Evolutionary conservation across 1,284 basidiomycete species (phyloP), one percentile per base, ranked within the genome.

Genomic region (Entoloma clypeatum): DNA sequence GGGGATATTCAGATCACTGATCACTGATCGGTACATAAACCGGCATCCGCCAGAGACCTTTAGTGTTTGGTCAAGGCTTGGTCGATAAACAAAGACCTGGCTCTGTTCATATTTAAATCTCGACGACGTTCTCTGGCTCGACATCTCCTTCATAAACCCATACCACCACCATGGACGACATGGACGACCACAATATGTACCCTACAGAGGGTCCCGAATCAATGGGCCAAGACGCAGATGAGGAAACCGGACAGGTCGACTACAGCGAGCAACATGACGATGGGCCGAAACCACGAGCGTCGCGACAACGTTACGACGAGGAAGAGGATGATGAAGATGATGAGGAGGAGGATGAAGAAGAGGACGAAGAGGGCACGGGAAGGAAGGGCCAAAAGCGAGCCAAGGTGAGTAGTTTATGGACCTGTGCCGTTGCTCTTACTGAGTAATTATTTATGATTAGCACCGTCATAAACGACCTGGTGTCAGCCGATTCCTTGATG

Each of bases 401-500:
- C 45, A 82, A 81, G 68, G 79, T 79, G 38, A 30, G 62, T 52
- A 10, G 34, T 26, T 36, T n/a, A n/a, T n/a, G n/a, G n/a, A n/a
- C 8, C 23, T 19, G 35, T 21, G 39, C 21, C 11, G 22, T 37
- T 27, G 42, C n/a, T 35, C 9, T 40, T 48, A 39, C 31, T 41
- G 38, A 13, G 26, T 47, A 22, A 14, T 35, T 26, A 44, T 33
- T 48, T 18, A 19, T 36, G 36, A 22, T 9, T 48, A 82, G 77
- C 75, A 75, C 50, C 79, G 79, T 44, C 81, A 83, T 56, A 81
- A 77, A 59, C 73, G 75, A 35, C 67, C 69, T 47, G 68, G 70
- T 13, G 75, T 80, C 23, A 89, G 82, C 59, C 84, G 86, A 52
- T 98, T 93, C 82, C 72, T 97, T 56, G 94, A 98, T 81, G 78